Evolutionary conservation across 2,329 filamentous ascomycete species (phyloP).

Genomic region (Diaporthe ilicicola): DNA sequence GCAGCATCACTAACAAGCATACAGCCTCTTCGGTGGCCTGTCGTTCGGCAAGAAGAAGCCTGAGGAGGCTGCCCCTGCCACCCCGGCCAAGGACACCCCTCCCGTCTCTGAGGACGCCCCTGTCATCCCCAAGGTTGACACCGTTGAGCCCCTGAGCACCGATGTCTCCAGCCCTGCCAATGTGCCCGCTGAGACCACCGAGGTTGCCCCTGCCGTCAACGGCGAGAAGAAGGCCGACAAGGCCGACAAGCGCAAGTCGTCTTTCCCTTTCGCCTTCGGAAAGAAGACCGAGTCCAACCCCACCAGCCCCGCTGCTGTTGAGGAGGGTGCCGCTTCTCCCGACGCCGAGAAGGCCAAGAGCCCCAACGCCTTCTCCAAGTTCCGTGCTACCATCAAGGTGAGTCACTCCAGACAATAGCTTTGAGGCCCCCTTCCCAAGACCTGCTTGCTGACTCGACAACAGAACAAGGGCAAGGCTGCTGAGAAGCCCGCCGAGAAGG

Average conservation of each 20-base stretch:
- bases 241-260: slow-evolving; percentile 82
- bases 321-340: slow-evolving; percentile 51
- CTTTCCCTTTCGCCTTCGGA: slow-evolving; percentile 77
- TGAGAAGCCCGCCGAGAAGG: slow-evolving; percentile 51
- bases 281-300: slow-evolving; percentile 71
- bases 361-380: slow-evolving; percentile 66
- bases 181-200: slow-evolving; percentile 57
- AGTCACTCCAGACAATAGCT: not conserved
- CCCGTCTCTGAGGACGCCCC: slow-evolving; percentile 61
- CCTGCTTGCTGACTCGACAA: slow-evolving; percentile 5
- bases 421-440: not conserved
- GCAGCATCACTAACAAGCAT: slow-evolving; percentile 33
- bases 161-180: slow-evolving; percentile 59
- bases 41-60: slow-evolving; percentile 66
- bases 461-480: slow-evolving; percentile 48
- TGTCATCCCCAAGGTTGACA: slow-evolving; percentile 67
- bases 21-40: slow-evolving; percentile 64
- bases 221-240: slow-evolving; percentile 73
- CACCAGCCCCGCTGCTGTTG: slow-evolving; percentile 58
- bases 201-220: slow-evolving; percentile 55
- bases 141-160: slow-evolving; percentile 63
- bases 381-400: slow-evolving; percentile 63
- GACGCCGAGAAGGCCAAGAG: slow-evolving; percentile 64
- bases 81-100: slow-evolving; percentile 54
- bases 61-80: slow-evolving; percentile 51